Conservation (phyloP, 2,329 filamentous ascomycete genomes). For the Trichoderma sp. region DNA sequence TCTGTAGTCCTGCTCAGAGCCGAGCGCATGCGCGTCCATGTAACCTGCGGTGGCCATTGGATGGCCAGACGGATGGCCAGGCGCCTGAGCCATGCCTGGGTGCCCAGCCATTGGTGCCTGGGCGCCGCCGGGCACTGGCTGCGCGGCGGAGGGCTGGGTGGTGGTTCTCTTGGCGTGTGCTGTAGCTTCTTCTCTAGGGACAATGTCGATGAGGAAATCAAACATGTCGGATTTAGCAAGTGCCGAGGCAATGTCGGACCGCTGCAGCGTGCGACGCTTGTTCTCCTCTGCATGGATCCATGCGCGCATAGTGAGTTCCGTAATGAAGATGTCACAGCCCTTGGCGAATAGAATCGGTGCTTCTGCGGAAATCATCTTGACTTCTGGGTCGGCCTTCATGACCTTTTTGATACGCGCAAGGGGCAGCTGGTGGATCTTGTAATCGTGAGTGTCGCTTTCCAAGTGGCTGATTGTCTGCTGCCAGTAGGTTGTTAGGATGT, state of each 20-base stretch:
- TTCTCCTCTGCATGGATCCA: conserved; percentile 99
- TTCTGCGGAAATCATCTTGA: conserved; percentile 99
- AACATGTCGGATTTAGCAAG: conserved; percentile 99
- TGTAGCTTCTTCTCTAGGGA: conserved; percentile 89
- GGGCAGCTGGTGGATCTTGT: conserved; percentile 95
- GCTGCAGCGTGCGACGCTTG: conserved; percentile 91
- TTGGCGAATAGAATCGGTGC: conserved; percentile 98
- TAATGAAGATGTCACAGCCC: conserved; percentile 98
- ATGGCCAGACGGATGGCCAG: conserved; percentile 59
- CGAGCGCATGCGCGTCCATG: conserved; percentile 64
- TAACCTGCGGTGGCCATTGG: conserved; percentile 64
- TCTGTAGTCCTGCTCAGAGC: conserved; percentile 76
- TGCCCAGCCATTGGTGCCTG: conserved; percentile 56
- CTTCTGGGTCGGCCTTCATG: conserved; percentile 98
- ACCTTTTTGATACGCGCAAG: conserved; percentile 99
- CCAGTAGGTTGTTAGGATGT: conserved; percentile 98
- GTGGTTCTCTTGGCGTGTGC: conserved; percentile 77
- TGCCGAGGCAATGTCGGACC: conserved; percentile 94
- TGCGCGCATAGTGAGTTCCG: conserved; percentile 96
- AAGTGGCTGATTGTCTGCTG: conserved; percentile 96
- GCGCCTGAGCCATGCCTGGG: conserved; percentile 51
- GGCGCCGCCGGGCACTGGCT: conserved; percentile 51
- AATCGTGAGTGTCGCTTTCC: conserved; percentile 93
- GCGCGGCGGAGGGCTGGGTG: conserved; percentile 49
- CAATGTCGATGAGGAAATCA: conserved; percentile 98